These are phyloP conservation scores for Rhododendron simsii DNA, from an alignment of 148 eudicot species.

Conservation along the genomic window DNA sequence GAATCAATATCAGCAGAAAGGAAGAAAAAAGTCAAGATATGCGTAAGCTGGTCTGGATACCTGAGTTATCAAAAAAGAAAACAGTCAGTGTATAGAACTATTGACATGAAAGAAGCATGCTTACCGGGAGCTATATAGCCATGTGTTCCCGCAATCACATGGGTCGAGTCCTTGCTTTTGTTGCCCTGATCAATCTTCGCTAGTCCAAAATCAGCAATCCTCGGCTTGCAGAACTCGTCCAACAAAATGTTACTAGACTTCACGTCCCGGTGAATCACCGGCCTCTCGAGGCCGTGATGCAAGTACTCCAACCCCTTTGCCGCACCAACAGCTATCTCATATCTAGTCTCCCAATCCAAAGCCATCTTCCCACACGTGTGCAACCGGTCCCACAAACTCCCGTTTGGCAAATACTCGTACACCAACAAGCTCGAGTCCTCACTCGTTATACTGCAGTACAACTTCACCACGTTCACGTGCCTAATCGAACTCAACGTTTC, in stretches of 20 bases:
- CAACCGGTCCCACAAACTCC: constrained; percentile 82
- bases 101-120: background rate
- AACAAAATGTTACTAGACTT: constrained; percentile 90
- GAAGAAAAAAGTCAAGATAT: too few species aligned
- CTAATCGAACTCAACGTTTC: constrained; percentile 75
- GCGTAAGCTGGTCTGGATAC: too few species aligned
- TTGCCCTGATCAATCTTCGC: constrained; percentile 69
- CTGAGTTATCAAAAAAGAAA: too few species aligned
- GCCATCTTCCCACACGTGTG: constrained; percentile 42
- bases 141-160: constrained; percentile 73
- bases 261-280: constrained; percentile 83
- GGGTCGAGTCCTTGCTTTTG: constrained; percentile 45
- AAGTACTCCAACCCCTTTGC: constrained; percentile 83
- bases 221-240: constrained; percentile 73
- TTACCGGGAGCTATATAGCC: constrained; percentile 98
- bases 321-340: constrained; percentile 80
- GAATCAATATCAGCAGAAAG: background rate
- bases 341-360: constrained; percentile 74
- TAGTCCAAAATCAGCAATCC: constrained; percentile 93
- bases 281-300: constrained; percentile 78
- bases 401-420: constrained; percentile 83
- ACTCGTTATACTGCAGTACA: constrained; percentile 80
- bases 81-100: too few species aligned
- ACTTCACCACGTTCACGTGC: constrained; percentile 83
- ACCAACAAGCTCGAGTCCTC: constrained; percentile 91